A percentile compares a stretch with the other conserved stretches of the same genome.
Conservation (phyloP, 371 early-diverging fungal genomes). For the Apophysomyces variabilis region DNA sequence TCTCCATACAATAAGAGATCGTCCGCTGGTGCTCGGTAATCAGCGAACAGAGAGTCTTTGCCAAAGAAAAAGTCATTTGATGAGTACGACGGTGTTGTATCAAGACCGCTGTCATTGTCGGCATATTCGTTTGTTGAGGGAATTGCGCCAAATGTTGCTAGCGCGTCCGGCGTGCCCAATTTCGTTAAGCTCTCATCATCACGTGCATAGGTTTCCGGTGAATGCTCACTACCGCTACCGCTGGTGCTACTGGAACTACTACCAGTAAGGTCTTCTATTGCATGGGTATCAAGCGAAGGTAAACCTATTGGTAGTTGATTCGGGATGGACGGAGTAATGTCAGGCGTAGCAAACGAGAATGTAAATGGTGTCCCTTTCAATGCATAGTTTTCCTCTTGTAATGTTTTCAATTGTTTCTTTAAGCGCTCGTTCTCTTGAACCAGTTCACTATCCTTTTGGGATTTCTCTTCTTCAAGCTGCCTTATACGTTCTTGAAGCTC, state of each 20-base stretch:
- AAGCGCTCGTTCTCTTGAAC: conserved; percentile 39
- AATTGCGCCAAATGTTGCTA: neutral
- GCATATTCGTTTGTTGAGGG: neutral
- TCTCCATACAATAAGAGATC: conserved; percentile 30
- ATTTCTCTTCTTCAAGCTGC: conserved; percentile 55
- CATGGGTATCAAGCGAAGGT: neutral
- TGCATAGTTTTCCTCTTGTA: conserved; percentile 49
- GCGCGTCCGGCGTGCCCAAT: neutral
- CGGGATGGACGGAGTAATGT: neutral
- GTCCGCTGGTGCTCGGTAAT: conserved; percentile 31
- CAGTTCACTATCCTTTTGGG: conserved; percentile 24
- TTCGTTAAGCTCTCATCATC: conserved; percentile 2
- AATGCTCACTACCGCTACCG: neutral
- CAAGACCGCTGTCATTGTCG: neutral
- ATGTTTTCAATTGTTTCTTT: conserved; percentile 33
- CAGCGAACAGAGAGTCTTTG: conserved; percentile 37
- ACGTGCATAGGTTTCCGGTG: neutral
- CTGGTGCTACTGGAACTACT: neutral
- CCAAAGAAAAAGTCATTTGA: conserved; percentile 29
- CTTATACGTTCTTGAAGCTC: conserved; percentile 64
- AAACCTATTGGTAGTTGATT: neutral
- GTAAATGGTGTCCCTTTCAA: conserved; percentile 49
- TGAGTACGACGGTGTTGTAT: conserved; percentile 7
- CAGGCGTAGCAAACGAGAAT: conserved; percentile 22
- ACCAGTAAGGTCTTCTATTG: neutral